Base-by-base conservation (phyloP, 768 basidiomycete species). In the Termitomyces sp. region DNA sequence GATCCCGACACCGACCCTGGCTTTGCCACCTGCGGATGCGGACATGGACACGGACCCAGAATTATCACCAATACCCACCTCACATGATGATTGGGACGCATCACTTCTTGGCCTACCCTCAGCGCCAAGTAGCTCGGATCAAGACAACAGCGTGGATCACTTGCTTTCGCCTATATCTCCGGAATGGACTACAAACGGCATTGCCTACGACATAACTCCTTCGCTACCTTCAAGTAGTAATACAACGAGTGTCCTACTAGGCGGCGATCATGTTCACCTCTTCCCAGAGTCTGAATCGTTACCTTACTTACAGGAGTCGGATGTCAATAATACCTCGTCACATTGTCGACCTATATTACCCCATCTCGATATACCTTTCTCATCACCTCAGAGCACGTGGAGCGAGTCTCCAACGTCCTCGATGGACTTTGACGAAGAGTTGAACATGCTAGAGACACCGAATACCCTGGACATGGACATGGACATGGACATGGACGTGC, bases 1-100 rank as follows among this genome's bases (percentile, higher is more conserved):
- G 20, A 69, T 78, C 57, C 76, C 77, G 22, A 75, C 72, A 33
- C 61, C 68, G 46, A 76, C 74, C 0, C 71, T 71, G 22, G 70
- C 66, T 48, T 62, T 81, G 36, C 80, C 81, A 8, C 75, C 75
- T 32, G 48, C 45, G 16, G 56, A 57, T 9, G 35, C 15, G 15
- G 56, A 46, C 12, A 55, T 32, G 51, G 35, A 36, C 9, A 16
- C 67, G 9, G 78, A 78, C 49, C 32, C 57, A 15, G 71, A 73
- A 53, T 48, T 61, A 7, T 57, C 57, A 1, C 48, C 54, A n/a
- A 65, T 66, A 52, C 60, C 54, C 6, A 57, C 36, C 9, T 46
- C 58, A 24, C 59, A 60, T 45, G 56, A 61, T 50, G 66, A 61
- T 18, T 62, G 56, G 38, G 62, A 66, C 7, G n/a, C 55, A 11